Evolutionary conservation across 2,329 filamentous ascomycete genomes (phyloP).

Genomic region (Geosmithia morbida): DNA sequence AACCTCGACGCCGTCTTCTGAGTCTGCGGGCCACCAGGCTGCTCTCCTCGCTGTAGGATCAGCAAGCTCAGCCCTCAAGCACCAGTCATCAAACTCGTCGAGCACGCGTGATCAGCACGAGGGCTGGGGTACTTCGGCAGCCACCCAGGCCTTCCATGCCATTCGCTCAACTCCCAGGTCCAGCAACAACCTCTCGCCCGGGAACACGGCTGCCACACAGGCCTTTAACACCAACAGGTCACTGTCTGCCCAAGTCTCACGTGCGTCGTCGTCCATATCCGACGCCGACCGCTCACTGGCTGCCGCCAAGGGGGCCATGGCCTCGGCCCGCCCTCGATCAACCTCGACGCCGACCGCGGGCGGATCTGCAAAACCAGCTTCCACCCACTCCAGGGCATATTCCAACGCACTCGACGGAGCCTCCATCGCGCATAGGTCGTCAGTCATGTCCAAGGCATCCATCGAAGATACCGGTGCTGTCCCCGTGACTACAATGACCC

Average conservation of each 20-base stretch:
- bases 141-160: constrained; percentile 48
- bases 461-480: constrained; percentile 50
- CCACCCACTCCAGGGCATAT: constrained; percentile 40
- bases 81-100: constrained; percentile 3
- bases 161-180: constrained; percentile 7
- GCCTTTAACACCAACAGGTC: constrained; percentile 20
- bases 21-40: constrained; percentile 56
- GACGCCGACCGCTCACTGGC: constrained; percentile 50
- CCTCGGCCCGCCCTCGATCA: constrained; percentile 43
- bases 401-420: constrained; percentile 62
- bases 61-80: constrained; percentile 16
- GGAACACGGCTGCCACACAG: constrained; percentile 17
- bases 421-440: constrained; percentile 46
- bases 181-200: constrained; percentile 7
- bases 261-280: constrained; percentile 7
- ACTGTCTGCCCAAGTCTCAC: constrained; percentile 11
- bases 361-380: not conserved
- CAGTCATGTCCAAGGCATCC: constrained; percentile 25
- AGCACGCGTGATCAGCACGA: constrained; percentile 11
- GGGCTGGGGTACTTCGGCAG: constrained; percentile 51
- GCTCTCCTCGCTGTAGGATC: constrained; percentile 47
- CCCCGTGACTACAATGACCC: constrained; percentile 51
- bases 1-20: constrained; percentile 47
- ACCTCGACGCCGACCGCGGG: constrained; percentile 42
- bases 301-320: constrained; percentile 67